Evolutionary conservation across 352 stramenopile genomes (phyloP), one percentile per base, ranked within the genome.

Genomic region (Pythium oligandrum): DNA sequence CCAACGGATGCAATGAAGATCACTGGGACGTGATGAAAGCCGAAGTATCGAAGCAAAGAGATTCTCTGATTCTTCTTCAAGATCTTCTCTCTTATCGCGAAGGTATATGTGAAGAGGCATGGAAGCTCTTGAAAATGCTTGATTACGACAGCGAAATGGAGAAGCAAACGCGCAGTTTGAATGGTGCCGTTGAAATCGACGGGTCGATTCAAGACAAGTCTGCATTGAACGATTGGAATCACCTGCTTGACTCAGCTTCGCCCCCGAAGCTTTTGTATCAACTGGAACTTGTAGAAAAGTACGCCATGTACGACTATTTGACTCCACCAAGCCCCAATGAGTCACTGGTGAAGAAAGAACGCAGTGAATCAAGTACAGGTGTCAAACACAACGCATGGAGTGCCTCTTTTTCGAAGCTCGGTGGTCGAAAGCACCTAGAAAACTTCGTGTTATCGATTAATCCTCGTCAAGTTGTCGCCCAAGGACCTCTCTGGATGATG

Each of bases 21-120:
- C 78, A 93, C 44, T 90, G 81, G 77, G 73, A 85, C 33, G 65
- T 73, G 9, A 71, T 88, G 36, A 89, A 88, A 50, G 67, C 68
- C 17, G 75, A 88, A 38, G 70, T 90, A 37, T 81, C 75, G 47
- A 70, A 44, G 12, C 12, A 33, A 3, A 70, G 7, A 63, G 45
- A 59, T 37, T 2, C 45, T 70, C 30, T 42, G 38, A 42, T 12
- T 42, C 38, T 79, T 31, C 30, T 93, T 4, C 85, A 88, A 50
- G 52, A 71, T 2, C 53, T 88, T 44, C 57, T 91, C 8, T 69
- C 71, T 3, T 73, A 73, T 33, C 59, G 59, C 3, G 62, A 70
- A 34, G 68, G 63, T 35, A 74, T 88, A 17, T 74, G 70, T 45
- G 83, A 90, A 58, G 83, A 88, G 66, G 77, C 75, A 31, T 74